Evolutionary conservation across 441 rosid species (phyloP).

Genomic region (Euphorbia corollata): DNA sequence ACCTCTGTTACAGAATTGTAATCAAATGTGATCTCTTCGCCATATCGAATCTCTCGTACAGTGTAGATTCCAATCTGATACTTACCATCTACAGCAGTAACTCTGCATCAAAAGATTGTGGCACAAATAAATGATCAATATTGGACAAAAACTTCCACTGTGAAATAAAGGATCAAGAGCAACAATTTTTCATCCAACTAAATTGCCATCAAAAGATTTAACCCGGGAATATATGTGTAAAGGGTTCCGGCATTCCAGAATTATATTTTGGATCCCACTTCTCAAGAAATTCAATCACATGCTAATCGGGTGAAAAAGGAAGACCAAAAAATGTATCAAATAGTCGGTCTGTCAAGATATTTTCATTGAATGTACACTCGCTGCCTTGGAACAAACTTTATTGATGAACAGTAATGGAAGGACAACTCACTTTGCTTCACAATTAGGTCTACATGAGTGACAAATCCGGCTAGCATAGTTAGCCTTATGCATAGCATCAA

Average conservation of each 20-base stretch:
- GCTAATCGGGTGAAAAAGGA: not conserved
- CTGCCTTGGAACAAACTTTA: not conserved
- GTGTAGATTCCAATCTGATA: slow-evolving; percentile 97
- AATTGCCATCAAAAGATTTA: not conserved
- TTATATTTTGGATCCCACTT: not conserved
- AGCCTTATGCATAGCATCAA: slow-evolving; percentile 99
- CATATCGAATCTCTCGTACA: slow-evolving; percentile 67
- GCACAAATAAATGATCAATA: slow-evolving; percentile 10
- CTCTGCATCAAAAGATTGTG: slow-evolving; percentile 47
- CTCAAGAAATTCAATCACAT: not conserved
- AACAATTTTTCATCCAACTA: not conserved
- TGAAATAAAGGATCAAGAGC: not conserved
- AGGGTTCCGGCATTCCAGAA: not conserved
- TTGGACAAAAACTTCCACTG: not conserved
- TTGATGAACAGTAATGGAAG: slow-evolving; percentile 13
- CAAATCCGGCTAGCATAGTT: slow-evolving; percentile 99
- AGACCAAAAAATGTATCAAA: not conserved
- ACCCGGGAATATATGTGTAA: not conserved
- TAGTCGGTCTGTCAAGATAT: not conserved
- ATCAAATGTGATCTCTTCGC: slow-evolving; percentile 98
- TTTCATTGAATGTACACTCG: not conserved
- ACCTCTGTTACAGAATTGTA: slow-evolving; percentile 99
- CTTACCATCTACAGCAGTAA: slow-evolving; percentile 96
- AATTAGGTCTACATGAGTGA: slow-evolving; percentile 98
- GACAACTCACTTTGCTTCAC: slow-evolving; percentile 89